Base-by-base conservation (phyloP, 768 basidiomycete species). In the Postia placenta region DNA sequence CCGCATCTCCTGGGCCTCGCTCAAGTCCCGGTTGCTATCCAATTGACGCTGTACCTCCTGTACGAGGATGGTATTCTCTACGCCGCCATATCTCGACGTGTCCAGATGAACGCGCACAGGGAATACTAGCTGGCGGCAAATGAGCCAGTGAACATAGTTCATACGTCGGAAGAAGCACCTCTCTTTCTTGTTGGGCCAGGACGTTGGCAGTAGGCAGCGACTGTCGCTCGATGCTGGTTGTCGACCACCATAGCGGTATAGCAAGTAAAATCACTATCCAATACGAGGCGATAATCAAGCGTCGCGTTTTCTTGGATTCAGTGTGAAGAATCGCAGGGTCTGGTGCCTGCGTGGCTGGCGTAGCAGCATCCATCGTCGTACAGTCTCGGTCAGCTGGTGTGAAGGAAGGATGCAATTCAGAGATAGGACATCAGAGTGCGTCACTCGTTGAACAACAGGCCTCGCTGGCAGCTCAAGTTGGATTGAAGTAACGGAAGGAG, bases 161-260 rank as follows among this genome's bases (percentile, higher is more conserved):
- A 22, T 1, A 28, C 7, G 20, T 41, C 14, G 20, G 24, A 17
- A 17, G 39, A 19, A 52, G 61, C 39, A 48, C 62, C 64, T 49
- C 60, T 38, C 50, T 69, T 72, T 41, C 67, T 64, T 37, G 76
- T 70, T 56, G 74, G 5, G 74, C 71, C 35, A 64, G 64, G 27
- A 93, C 82, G 19, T 79, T 75, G 37, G 68, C 65, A 6, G 74
- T 69, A 1, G 94, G 91, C 11, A 96, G 70, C 0, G 84, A 70
- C 14, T 87, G 73, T 23, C 94, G 80, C 60, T 93, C 78, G 24
- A 98, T 95, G 54, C 87, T 88, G 4, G 96, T 98, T 23, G 87
- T 84, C 44, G 73, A 75, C 92, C 92, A 97, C 96, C 96, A 99
- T 42, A 91, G 74, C 2, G 96, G 96, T 17, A 94, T 51, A 1